phyloP scores from a whole-genome alignment of 179 eudicot species.

The Carnegiea gigantea region DNA sequence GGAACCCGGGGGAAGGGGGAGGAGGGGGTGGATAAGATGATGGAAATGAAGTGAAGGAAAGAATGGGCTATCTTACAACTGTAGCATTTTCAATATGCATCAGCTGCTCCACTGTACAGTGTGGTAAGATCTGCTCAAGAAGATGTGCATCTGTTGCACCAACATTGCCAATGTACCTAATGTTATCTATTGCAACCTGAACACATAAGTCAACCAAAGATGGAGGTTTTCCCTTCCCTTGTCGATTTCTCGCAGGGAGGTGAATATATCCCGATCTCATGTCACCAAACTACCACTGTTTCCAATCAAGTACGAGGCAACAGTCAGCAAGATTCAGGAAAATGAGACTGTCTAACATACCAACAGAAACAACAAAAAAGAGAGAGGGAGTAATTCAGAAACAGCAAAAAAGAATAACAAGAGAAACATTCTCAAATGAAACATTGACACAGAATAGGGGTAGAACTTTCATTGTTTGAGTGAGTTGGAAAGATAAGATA shows the following conservation, averaged over 20 bases:
- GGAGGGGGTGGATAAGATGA: neutral
- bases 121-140: slow-evolving; percentile 77
- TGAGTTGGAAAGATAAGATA: neutral
- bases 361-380: neutral
- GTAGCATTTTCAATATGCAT: slow-evolving; percentile 71
- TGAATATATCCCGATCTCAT: slow-evolving; percentile 33
- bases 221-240: slow-evolving; percentile 38
- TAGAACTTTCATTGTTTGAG: neutral
- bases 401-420: neutral
- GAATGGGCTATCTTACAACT: slow-evolving; percentile 44
- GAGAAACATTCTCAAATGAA: neutral
- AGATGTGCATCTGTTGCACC: slow-evolving; percentile 65
- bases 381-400: neutral
- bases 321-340: slow-evolving; percentile 8
- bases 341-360: neutral
- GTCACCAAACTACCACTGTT: slow-evolving; percentile 16
- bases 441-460: neutral
- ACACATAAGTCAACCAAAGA: slow-evolving; percentile 85
- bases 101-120: slow-evolving; percentile 77
- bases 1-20: neutral
- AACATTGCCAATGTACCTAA: slow-evolving; percentile 81
- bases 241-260: slow-evolving; percentile 27
- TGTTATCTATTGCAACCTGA: slow-evolving; percentile 69
- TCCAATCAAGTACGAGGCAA: slow-evolving; percentile 4
- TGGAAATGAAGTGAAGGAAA: neutral